Conservation (phyloP, 148 eudicot genomes). For the Talinum fruticosum region DNA sequence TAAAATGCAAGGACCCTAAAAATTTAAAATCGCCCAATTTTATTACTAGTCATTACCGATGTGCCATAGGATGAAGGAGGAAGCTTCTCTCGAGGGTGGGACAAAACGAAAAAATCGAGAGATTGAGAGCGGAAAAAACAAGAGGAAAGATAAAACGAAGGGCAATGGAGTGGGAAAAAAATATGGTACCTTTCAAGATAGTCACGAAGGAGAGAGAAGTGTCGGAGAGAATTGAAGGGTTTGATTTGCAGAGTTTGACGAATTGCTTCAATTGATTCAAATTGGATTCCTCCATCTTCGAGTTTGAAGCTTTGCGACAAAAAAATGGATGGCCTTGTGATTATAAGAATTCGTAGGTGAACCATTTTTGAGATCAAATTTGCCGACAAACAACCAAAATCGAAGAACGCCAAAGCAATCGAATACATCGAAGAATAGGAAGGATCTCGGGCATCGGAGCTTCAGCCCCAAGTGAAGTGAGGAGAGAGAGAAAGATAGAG, state of each 20-base stretch:
- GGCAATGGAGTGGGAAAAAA: not conserved
- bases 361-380: too few species aligned
- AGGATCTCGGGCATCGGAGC: too few species aligned
- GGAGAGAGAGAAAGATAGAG: too few species aligned
- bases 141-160: not conserved
- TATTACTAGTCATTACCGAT: constrained; percentile 31
- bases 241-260: constrained; percentile 57
- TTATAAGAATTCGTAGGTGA: too few species aligned
- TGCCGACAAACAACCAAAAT: too few species aligned
- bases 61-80: constrained; percentile 42
- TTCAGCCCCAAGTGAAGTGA: too few species aligned
- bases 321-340: too few species aligned
- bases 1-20: constrained; percentile 5
- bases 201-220: constrained; percentile 76
- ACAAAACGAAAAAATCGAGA: constrained; percentile 8
- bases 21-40: not conserved
- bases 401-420: too few species aligned
- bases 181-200: constrained; percentile 58
- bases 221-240: constrained; percentile 59
- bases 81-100: constrained; percentile 59
- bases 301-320: not conserved
- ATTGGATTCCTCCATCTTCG: constrained; percentile 58
- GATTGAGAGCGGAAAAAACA: not conserved
- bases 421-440: too few species aligned
- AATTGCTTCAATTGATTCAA: constrained; percentile 57